phyloP scores from a whole-genome alignment of 2,329 filamentous ascomycete species.

The Coleophoma eucalyptorum region DNA sequence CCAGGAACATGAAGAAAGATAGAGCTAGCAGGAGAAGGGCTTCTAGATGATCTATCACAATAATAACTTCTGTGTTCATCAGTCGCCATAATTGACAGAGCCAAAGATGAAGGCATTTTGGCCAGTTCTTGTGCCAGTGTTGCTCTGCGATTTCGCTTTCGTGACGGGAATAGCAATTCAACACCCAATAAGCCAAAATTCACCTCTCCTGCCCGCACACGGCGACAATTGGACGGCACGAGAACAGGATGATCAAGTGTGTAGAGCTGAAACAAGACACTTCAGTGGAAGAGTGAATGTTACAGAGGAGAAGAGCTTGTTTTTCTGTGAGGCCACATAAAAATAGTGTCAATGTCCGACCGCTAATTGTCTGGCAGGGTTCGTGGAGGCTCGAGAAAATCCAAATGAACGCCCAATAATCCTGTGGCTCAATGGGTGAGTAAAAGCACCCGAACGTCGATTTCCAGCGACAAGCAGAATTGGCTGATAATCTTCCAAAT shows the following conservation, averaged over 20 bases:
- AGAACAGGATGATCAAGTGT: not conserved
- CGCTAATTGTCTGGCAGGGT: not conserved
- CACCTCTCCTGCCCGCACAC: not conserved
- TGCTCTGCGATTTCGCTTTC: too few species aligned
- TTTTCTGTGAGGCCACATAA: not conserved
- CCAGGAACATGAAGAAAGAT: too few species aligned
- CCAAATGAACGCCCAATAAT: not conserved
- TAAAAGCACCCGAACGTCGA: not conserved
- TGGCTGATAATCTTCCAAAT: not conserved
- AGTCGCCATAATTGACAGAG: too few species aligned
- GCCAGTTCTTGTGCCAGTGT: too few species aligned
- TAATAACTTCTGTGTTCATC: too few species aligned
- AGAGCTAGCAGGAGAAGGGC: too few species aligned
- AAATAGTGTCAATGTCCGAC: too few species aligned
- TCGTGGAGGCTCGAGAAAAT: not conserved
- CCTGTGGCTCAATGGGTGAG: not conserved
- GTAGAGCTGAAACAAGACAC: not conserved
- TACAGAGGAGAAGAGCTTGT: not conserved
- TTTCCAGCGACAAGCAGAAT: not conserved
- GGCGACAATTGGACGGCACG: not conserved
- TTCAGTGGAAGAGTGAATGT: not conserved
- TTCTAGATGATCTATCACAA: too few species aligned
- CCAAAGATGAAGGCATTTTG: too few species aligned
- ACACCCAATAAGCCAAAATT: too few species aligned
- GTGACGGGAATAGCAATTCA: too few species aligned